Evolutionary conservation across 2,329 filamentous ascomycete species (phyloP), one percentile per base, ranked within the genome.

Genomic region (Colletotrichum costaricense): DNA sequence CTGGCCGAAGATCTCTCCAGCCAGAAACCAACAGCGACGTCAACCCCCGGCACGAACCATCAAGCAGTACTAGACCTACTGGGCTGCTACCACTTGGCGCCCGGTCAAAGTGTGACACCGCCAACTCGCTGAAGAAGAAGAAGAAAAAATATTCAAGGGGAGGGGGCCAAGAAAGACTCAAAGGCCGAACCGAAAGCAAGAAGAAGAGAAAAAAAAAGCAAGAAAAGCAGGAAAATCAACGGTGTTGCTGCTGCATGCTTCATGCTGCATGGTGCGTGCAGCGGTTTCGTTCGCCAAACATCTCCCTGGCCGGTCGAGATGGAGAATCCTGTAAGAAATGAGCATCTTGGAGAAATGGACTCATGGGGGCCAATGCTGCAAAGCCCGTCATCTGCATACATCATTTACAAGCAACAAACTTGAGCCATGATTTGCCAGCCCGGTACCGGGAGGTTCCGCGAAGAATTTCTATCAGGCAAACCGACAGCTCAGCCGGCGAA

Each of bases 211-310:
- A 33, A 30, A 30, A 28, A 16, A 28, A 16, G 55, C 19, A 54
- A 35, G 46, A 46, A 64, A 64, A 55, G 33, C 30, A n/a, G 19
- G 22, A 64, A 22, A 14, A 35, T 4, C 22, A 22, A n/a, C 28
- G 46, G 12, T 64, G 30, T 16, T 14, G 49, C 46, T 42, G 62
- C 30, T 4, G 30, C 11, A 28, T 22, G 62, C 19, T 62, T 35
- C 62, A 22, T 52, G 62, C 19, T 62, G 59, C 62, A 22, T 52
- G 60, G 28, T 62, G 42, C 38, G 42, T 65, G 52, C 69, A 54
- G 59, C 42, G 12, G 22, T 62, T 58, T 67, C 63, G 63, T 67
- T 68, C 65, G 69, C 70, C 70, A 73, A 70, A 70, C 70, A 56
- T 64, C n/a, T 22, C n/a, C 59, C 55, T 33, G 49, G 33, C 58